Evolutionary conservation across 768 basidiomycete species (phyloP), one percentile per base, ranked within the genome.

Genomic region (Hygrocybe coccinea): DNA sequence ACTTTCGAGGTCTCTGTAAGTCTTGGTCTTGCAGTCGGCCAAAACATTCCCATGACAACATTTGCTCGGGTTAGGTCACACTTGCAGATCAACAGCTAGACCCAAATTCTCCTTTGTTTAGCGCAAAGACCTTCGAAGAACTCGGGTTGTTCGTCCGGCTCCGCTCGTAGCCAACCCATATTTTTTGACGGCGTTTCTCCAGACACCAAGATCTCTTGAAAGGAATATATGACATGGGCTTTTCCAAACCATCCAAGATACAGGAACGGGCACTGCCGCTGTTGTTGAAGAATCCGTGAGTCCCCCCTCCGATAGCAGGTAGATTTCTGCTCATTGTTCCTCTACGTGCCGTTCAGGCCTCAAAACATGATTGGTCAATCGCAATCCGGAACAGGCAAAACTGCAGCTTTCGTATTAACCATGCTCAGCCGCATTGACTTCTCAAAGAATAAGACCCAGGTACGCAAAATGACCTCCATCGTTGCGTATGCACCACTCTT

Each of bases 341-440:
- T 52, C 17, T 41, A 56, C 41, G 14, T 54, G 58, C 56, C 41
- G 35, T 59, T n/a, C 66, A 99, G 95, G n/a, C 89, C 95, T 10
- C 87, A 86, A 51, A 98, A 98, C 72, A 95, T 98, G 88, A 98
- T 98, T 67, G 97, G 94, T 15, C 97, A 99, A 74, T 98, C 95
- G 50, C 97, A 99, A 66, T 98, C 97, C 34, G 97, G 97, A 37
- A 99, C 97, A 8, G 97, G 97, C 48, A 99, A 99, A 76, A 98
- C 97, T 2, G 97, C 97, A 3, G 97, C 97, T 9, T 99, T 99
- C 69, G 91, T 94, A 11, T 78, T 99, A 48, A 95, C 95, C 10
- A 98, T 99, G 95, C 80, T 98, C 14, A 94, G 89, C 67, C 85
- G 95, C 38, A 80, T 98, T 46, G 92, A 97, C 71, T 95, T 87